Conservation (phyloP, 306 rosid species). For the Canavalia gladiata region DNA sequence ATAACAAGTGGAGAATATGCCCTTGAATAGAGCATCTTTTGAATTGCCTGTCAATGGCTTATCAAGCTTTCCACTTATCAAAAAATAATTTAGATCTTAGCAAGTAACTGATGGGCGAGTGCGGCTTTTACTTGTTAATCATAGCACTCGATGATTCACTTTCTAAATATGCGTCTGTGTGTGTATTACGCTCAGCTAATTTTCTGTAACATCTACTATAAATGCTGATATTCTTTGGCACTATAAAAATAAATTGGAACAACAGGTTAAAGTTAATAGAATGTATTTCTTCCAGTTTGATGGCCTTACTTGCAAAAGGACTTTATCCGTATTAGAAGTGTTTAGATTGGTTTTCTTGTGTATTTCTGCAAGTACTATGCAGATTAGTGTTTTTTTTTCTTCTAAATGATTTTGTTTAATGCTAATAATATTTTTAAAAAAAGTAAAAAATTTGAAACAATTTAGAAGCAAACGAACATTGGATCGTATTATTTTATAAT, state of each 20-base stretch:
- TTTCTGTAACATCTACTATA: conserved; percentile 9
- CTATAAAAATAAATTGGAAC: not conserved
- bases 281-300: not conserved
- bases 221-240: not conserved
- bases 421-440: too few relatives aligned
- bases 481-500: too few relatives aligned
- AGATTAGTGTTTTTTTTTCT: too few relatives aligned
- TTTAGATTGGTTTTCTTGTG: too few relatives aligned
- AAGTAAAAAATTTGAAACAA: too few relatives aligned
- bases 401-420: too few relatives aligned
- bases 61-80: not conserved
- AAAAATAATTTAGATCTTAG: not conserved
- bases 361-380: too few relatives aligned
- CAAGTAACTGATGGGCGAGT: not conserved
- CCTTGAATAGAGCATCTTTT: not conserved
- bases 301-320: not conserved
- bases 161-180: not conserved
- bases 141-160: not conserved
- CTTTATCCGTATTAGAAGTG: not conserved
- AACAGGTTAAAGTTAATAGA: not conserved
- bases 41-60: conserved; percentile 15
- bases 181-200: not conserved
- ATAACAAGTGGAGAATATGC: not conserved
- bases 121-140: not conserved
- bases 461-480: too few relatives aligned